These are phyloP conservation scores for Spongospora subterranea DNA, from an alignment of 208 protist genomes.

Conservation along the genomic window DNA sequence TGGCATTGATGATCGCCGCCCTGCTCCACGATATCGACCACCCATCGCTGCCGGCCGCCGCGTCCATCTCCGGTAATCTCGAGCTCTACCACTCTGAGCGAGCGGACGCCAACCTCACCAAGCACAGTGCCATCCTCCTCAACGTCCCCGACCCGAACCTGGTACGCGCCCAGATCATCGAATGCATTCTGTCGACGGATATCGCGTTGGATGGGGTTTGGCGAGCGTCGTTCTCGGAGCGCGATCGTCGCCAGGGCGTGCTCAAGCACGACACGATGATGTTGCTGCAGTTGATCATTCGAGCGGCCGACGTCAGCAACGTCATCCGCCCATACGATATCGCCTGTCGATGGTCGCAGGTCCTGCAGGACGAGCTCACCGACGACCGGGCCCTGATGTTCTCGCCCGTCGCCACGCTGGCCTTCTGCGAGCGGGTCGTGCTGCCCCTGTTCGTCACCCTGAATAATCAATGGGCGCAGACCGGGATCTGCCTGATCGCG, in stretches of 20 bases:
- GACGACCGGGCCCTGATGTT: neutral
- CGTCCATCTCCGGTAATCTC: neutral
- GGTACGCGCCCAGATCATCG: constrained; percentile 5
- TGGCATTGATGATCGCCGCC: neutral
- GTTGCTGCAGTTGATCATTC: neutral
- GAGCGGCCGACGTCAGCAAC: neutral
- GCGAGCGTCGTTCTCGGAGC: neutral
- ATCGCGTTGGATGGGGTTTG: neutral
- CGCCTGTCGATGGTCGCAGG: neutral
- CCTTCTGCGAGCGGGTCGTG: neutral
- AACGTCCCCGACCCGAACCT: neutral
- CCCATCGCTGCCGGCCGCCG: neutral
- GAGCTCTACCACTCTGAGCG: neutral
- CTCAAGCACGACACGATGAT: no score
- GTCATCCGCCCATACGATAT: neutral
- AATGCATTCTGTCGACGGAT: constrained; percentile 2
- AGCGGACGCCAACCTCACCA: neutral
- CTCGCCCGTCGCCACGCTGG: neutral
- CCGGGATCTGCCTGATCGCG: neutral
- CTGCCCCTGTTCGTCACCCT: neutral
- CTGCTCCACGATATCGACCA: neutral
- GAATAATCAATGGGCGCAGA: neutral
- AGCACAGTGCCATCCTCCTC: neutral
- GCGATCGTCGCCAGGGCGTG: no score
- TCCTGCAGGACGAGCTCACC: neutral